Percentiles rank a stretch among this genome's conserved stretches.
Evolutionary conservation across 2,329 filamentous ascomycete genomes (phyloP).

Genomic region (Tolypocladium endophyticum): DNA sequence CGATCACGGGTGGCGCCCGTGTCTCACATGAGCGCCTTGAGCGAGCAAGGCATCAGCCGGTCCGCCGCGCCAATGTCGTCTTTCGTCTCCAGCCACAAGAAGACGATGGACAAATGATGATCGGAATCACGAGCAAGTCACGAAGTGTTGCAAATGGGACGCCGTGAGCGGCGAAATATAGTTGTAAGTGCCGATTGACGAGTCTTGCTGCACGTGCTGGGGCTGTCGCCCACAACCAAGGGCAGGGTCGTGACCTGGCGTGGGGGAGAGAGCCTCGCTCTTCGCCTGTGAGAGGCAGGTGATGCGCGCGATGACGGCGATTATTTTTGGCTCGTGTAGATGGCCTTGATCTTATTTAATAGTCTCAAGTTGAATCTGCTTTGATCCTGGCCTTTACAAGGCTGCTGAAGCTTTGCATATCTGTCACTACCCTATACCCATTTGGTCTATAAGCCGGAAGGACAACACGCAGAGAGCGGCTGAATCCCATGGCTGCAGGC

Average conservation of each 20-base stretch:
- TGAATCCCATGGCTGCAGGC: constrained; percentile 8
- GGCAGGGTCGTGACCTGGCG: not conserved
- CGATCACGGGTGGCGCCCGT: constrained; percentile 7
- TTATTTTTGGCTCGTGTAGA: not conserved
- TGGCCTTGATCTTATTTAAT: not conserved
- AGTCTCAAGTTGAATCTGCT: not conserved
- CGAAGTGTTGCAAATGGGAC: not conserved
- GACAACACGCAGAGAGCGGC: not conserved
- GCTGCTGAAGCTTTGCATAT: not conserved
- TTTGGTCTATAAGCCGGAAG: not conserved
- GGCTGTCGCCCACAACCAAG: not conserved
- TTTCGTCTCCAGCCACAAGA: not conserved
- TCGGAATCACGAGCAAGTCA: not conserved
- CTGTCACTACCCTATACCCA: not conserved
- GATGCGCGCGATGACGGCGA: not conserved
- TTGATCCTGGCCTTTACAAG: not conserved
- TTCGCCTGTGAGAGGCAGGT: not conserved
- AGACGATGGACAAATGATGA: not conserved
- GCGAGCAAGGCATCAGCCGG: not conserved
- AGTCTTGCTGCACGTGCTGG: not conserved
- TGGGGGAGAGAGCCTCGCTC: not conserved
- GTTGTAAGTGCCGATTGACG: not conserved
- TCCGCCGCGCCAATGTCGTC: not conserved
- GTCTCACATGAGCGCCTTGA: constrained; percentile 4
- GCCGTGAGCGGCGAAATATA: not conserved